Conservation (phyloP, 2,329 filamentous ascomycete genomes). For the Cercospora beticola region DNA sequence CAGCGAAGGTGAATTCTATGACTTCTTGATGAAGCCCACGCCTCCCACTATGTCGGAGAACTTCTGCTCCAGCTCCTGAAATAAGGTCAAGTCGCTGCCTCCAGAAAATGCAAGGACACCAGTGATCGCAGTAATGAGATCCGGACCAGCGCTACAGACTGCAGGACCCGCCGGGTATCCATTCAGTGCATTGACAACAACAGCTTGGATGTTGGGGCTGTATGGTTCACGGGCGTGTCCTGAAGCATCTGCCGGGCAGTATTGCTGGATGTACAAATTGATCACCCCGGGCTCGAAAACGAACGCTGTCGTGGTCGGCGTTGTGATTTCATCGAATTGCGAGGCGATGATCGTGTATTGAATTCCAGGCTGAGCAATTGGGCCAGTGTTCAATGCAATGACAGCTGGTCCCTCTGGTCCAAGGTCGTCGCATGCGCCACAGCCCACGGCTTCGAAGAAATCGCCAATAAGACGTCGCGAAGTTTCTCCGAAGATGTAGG, state of each 20-base stretch:
- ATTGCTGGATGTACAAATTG: conserved; percentile 21
- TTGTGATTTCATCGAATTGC: conserved; percentile 20
- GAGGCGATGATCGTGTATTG: conserved; percentile 20
- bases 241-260: conserved; percentile 17
- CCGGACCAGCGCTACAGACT: not conserved
- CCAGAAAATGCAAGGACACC: not conserved
- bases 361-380: conserved; percentile 18
- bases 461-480: conserved; percentile 10
- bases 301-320: conserved; percentile 17
- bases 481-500: conserved; percentile 11
- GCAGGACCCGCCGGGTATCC: not conserved
- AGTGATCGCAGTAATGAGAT: not conserved
- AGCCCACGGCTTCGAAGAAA: conserved; percentile 5
- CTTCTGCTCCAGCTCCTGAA: not conserved
- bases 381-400: conserved; percentile 15
- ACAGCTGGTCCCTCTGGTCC: conserved; percentile 13
- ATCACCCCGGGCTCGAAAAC: conserved; percentile 16
- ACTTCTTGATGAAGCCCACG: not conserved
- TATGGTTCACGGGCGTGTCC: conserved; percentile 16
- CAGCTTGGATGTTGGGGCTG: conserved; percentile 12
- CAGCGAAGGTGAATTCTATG: not conserved
- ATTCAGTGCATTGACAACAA: conserved; percentile 12
- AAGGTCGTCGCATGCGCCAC: conserved; percentile 16
- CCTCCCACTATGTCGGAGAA: not conserved
- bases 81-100: not conserved